Conservation (phyloP, 176 grass and related monocot genomes). For the Musa beccarii region DNA sequence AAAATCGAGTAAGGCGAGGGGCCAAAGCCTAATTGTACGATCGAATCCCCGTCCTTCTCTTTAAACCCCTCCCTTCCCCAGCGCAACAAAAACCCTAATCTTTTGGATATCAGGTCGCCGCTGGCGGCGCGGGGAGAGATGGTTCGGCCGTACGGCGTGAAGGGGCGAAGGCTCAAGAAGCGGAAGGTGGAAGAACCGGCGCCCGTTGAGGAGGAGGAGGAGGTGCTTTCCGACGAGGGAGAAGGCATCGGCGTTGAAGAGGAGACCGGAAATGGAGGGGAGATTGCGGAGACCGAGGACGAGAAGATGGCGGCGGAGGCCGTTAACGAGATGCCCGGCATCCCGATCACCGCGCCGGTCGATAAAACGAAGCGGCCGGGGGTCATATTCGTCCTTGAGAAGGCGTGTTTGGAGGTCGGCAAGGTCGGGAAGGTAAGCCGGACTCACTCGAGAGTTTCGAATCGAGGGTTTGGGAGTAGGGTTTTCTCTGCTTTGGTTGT, state of each 20-base stretch:
- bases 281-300: neutral
- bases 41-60: too few relatives aligned
- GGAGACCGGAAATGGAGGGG: neutral
- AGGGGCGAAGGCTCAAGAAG: slow-evolving; percentile 63
- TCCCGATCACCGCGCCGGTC: slow-evolving; percentile 40
- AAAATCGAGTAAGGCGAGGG: too few relatives aligned
- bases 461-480: neutral
- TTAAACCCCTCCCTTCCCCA: too few relatives aligned
- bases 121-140: slow-evolving; percentile 9
- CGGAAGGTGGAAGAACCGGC: slow-evolving; percentile 36
- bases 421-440: slow-evolving; percentile 85
- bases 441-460: too few relatives aligned
- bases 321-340: slow-evolving; percentile 24
- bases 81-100: neutral
- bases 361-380: slow-evolving; percentile 41
- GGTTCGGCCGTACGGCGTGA: slow-evolving; percentile 57
- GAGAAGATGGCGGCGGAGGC: slow-evolving; percentile 17
- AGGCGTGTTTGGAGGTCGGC: slow-evolving; percentile 81
- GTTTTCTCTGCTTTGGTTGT: neutral
- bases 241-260: slow-evolving; percentile 11
- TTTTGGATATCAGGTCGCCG: neutral
- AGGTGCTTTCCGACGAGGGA: slow-evolving; percentile 10
- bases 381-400: slow-evolving; percentile 78
- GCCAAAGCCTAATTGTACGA: too few relatives aligned
- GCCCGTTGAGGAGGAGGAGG: slow-evolving; percentile 1